Base-by-base conservation (phyloP, 2,329 filamentous ascomycete species). In the Boeremia lycopersici region DNA sequence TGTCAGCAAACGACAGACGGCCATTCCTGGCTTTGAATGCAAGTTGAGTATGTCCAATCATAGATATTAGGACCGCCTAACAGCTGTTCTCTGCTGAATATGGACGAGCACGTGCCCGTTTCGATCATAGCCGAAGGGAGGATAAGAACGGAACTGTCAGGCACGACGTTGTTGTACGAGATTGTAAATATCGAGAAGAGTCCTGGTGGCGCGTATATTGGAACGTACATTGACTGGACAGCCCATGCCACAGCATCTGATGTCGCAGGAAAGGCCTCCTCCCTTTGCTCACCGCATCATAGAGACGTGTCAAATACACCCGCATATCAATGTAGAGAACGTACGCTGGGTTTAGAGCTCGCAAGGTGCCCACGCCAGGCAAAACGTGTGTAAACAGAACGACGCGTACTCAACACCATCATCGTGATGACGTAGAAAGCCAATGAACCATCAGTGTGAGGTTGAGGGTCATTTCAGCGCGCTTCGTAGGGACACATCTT, bases 221-320 rank as follows among this genome's bases (percentile, higher is more conserved):
- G 60, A 25, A 65, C 66, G 38, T 75, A 74, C 63, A 70, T 74
- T 61, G 71, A 74, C 63, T 75, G 72, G 72, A 74, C 69, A 5
- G 12, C 72, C 71, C 19, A 70, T 68, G 12, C 65, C 19, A 23
- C 19, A 23, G 19, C 19, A 23, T 23, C 19, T 23, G 19, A 23
- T 23, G 19, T 23, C 5, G 19, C 19, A 23, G 19, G 19, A 2
- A 23, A 23, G 19, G 19, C 19, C 19, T 23, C 19, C 19, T 23
- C 19, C 19, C 19, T 23, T 23, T 23, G 19, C 3, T 33, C 17
- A 17, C 3, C n/a, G 3, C 5, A 31, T n/a, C 6, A 25, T 12
- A 4, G 8, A 38, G 35, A 17, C 3, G 36, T 25, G 17, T 30
- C 1, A 23, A 15, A 10, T 29, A 29, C 29, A 41, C 19, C 11